phyloP scores from a whole-genome alignment of 441 rosid genomes.

The Adansonia gregorii region DNA sequence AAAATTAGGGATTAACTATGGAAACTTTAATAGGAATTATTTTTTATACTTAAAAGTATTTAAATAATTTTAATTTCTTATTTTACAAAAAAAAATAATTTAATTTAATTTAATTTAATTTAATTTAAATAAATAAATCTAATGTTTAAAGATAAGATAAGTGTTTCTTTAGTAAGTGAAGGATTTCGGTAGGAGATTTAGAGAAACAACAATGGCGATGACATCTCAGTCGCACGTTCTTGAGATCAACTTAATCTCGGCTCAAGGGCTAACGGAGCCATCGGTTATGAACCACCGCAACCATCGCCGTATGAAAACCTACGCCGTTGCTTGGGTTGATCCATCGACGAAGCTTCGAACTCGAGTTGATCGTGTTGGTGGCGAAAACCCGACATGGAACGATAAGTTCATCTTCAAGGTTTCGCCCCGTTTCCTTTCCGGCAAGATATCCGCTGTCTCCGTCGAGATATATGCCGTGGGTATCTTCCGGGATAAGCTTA shows the following conservation, averaged over 20 bases:
- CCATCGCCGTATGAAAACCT: conserved; percentile 53
- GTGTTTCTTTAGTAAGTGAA: no score
- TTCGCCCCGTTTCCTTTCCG: conserved; percentile 52
- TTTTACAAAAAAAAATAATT: no score
- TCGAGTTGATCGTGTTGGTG: conserved; percentile 66
- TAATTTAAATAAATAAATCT: no score
- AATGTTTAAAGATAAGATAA: no score
- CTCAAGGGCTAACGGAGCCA: conserved; percentile 79
- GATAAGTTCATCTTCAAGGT: conserved; percentile 82
- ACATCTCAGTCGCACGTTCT: conserved; percentile 35
- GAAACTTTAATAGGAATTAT: neutral
- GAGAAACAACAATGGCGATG: conserved; percentile 36
- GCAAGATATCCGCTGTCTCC: conserved; percentile 75
- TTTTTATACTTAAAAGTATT: neutral
- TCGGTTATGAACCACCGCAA: conserved; percentile 39
- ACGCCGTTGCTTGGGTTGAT: conserved; percentile 75
- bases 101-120: no score
- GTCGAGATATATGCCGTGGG: conserved; percentile 78
- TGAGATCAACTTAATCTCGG: conserved; percentile 85
- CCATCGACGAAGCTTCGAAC: conserved; percentile 70
- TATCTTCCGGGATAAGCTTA: conserved; percentile 58
- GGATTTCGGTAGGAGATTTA: neutral
- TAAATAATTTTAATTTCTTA: neutral
- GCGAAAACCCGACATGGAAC: conserved; percentile 82
- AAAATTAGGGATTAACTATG: no score